Evolutionary conservation across 495 filamentous ascomycete species (phyloP), one percentile per base, ranked within the genome.

Genomic region (Aspergillus haitiensis): DNA sequence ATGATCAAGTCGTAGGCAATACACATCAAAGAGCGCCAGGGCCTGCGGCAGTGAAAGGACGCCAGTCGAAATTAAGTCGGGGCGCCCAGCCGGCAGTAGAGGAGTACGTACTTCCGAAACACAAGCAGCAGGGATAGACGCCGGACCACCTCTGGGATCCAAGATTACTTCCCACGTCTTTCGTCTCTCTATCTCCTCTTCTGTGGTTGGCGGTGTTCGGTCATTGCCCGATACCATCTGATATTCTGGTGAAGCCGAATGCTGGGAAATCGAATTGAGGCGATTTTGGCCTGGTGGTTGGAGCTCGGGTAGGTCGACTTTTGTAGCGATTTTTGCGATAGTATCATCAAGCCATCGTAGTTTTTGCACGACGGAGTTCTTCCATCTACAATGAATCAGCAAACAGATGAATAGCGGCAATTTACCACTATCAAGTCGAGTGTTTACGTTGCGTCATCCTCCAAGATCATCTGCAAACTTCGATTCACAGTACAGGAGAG

Each of bases 401-500:
- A 21, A 47, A 27, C 3, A 27, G 44, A 47, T 21, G 27, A 47
- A 47, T 47, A 21, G 27, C 15, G 27, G 27, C 44, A 15, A 15
- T 16, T 15, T 6, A 16, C 44, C 44, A 47, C 44, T 47, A 47
- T 47, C 9, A 21, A 47, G 44, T 47, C 15, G 16, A 47, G 44
- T 21, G 44, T 47, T 56, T 58, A 75, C 72, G 64, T 65, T 56
- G 63, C 60, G 64, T 73, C 72, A 31, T 69, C 64, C 42, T 76
- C 73, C 31, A 76, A 57, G 10, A 76, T 42, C 49, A 72, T 75
- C 37, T 76, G 70, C 34, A 76, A 34, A 61, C 72, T 75, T 27
- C 66, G 47, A 31, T 76, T 73, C 18, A 75, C 70, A 4, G 66
- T 67, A 33, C 73, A 76, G 9, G 72, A 61, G 1, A 72, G 44